Base-by-base conservation (phyloP, 164 flowering plant genomes). In the Vitis amurensis region DNA sequence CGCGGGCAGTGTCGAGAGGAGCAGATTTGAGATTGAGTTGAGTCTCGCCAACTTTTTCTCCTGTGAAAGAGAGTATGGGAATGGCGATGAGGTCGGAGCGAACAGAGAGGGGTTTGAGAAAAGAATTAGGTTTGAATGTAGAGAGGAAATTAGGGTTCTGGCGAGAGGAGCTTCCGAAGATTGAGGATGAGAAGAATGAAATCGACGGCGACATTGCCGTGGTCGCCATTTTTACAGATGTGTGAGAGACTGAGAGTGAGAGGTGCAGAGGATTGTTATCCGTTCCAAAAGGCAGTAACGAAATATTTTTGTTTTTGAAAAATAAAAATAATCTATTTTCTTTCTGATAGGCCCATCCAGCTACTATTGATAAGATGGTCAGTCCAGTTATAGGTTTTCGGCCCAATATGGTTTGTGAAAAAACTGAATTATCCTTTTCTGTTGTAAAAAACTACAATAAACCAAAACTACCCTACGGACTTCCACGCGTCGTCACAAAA, bases 1-100 rank as follows among this genome's bases (percentile, higher is more conserved):
- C 92, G 13, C 99, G 85, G 0, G 99, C 94, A 4, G 98, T 93
- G 0, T 89, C 94, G 0, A 88, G 80, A 1, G 91, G 91, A 14
- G 99, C 99, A 6, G 95, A 74, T 68, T 87, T 90, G 61, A 96
- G 84, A 79, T 81, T 81, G 62, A 96, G 86, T 17, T 51, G 61
- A 48, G 99, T 79, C 67, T 91, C 89, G 17, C 99, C 98, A 60
- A 87, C 66, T 51, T 85, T 86, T n/a, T 88, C 85, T 49, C 99
- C 98, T 30, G 81, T 70, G 84, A 91, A 93, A 73, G 96, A 88
- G 77, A 93, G 84, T 59, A 95, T 68, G 0, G 97, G 98, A 64
- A 95, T 85, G 15, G 97, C 79, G 53, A 95, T 67, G 51, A 84
- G 81, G 29, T 83, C 69, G 59, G 86, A 79, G 47, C 77, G 69